Evolutionary conservation across 805 yeast species (phyloP).

Genomic region (Saccharomycopsis guyanensis): DNA sequence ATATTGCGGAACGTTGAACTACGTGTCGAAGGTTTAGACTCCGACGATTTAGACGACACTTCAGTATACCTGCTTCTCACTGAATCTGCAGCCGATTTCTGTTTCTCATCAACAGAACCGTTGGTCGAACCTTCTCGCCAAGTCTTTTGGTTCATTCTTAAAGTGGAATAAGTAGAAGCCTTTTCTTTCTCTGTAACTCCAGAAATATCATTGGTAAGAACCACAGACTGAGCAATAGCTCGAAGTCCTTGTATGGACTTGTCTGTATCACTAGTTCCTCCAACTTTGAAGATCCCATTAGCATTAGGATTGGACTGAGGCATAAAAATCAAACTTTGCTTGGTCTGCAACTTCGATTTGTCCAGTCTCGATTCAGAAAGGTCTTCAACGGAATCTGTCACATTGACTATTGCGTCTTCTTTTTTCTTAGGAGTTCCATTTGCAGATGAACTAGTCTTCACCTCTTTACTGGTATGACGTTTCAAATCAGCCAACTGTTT

Average conservation of each 20-base stretch:
- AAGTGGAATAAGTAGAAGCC: constrained; percentile 11
- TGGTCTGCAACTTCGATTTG: constrained; percentile 1
- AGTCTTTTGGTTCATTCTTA: constrained; percentile 7
- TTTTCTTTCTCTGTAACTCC: constrained; percentile 10
- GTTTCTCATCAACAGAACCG: neutral
- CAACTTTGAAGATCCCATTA: neutral
- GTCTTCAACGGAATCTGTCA: no score
- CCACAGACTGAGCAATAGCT: constrained; percentile 3
- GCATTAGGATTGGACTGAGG: neutral
- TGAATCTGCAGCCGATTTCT: neutral
- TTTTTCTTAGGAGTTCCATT: no score
- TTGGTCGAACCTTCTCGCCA: neutral
- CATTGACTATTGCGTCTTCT: no score
- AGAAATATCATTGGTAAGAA: constrained; percentile 6
- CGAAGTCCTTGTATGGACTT: neutral
- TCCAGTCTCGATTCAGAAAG: no score
- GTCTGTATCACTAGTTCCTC: neutral
- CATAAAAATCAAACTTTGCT: constrained; percentile 5
- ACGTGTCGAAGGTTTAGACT: no score
- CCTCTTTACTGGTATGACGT: no score
- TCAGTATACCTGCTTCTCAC: no score
- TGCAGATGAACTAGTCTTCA: no score
- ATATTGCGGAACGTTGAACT: constrained; percentile 3
- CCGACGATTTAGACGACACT: no score
- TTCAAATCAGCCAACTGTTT: no score